phyloP scores from a whole-genome alignment of 768 basidiomycete genomes.

The Trametopsis cervina region DNA sequence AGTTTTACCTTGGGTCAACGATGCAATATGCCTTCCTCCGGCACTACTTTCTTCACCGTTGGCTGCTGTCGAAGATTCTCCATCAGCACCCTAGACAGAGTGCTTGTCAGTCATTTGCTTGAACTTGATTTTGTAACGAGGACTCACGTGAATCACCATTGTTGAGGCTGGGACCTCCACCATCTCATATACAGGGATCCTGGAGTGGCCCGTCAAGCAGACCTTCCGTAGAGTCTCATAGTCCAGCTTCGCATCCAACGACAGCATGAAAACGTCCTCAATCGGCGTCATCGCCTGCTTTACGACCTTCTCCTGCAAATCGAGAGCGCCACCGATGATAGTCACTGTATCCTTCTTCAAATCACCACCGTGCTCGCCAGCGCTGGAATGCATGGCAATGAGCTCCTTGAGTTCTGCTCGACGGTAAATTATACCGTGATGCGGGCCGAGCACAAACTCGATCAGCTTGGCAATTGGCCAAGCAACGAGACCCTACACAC shows the following conservation, averaged over 20 bases:
- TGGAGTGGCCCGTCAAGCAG: constrained; percentile 75
- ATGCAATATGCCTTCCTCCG: no score
- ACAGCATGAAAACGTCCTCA: constrained; percentile 77
- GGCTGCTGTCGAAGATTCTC: background rate
- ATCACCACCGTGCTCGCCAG: constrained; percentile 74
- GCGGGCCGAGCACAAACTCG: constrained; percentile 58
- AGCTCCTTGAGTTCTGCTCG: constrained; percentile 80
- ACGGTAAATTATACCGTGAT: constrained; percentile 89
- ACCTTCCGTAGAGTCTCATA: constrained; percentile 74
- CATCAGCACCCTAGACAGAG: background rate
- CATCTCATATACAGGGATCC: constrained; percentile 80
- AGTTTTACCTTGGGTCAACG: no score
- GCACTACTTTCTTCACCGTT: background rate
- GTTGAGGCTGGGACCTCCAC: constrained; percentile 50
- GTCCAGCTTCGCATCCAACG: constrained; percentile 77
- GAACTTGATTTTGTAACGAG: no score
- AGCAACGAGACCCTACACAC: constrained; percentile 56
- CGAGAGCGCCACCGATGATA: constrained; percentile 85
- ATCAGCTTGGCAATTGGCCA: constrained; percentile 86
- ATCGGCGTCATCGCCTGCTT: constrained; percentile 75
- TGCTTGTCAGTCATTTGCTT: background rate
- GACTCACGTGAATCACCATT: constrained; percentile 10
- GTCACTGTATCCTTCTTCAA: constrained; percentile 81
- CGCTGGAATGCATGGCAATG: constrained; percentile 79
- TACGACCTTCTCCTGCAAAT: constrained; percentile 69